Percentiles rank a stretch among this genome's conserved stretches.
Evolutionary conservation across 1,139 yeast species (phyloP).

Genomic region (Arxiozyma bovina): DNA sequence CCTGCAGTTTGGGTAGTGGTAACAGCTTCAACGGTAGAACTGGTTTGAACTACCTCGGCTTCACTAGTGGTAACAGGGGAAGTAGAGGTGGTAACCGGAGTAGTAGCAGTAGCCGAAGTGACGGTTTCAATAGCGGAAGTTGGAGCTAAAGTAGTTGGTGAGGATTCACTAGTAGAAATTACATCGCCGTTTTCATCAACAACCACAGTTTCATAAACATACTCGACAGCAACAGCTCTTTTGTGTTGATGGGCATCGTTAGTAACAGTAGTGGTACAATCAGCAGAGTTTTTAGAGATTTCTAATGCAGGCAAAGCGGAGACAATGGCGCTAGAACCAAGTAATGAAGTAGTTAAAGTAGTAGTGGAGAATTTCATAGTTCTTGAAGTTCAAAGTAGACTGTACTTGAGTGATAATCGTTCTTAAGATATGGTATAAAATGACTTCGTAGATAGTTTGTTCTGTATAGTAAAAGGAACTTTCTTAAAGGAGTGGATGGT

Average conservation of each 20-base stretch:
- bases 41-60: conserved; percentile 14
- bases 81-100: neutral
- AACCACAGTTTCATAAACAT: conserved; percentile 67
- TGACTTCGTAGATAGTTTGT: neutral
- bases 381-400: neutral
- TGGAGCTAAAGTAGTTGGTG: conserved; percentile 4
- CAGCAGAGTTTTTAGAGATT: conserved; percentile 4
- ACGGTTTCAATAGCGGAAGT: neutral
- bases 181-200: conserved; percentile 44
- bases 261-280: conserved; percentile 33
- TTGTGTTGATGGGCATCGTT: conserved; percentile 48
- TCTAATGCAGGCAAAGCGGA: conserved; percentile 15
- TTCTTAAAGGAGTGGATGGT: conserved; percentile 2
- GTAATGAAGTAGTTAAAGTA: conserved; percentile 20
- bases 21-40: conserved; percentile 22
- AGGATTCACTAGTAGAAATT: neutral
- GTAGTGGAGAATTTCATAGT: conserved; percentile 17
- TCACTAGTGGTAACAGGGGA: conserved; percentile 2
- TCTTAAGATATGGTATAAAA: neutral
- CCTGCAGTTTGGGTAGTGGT: conserved; percentile 21
- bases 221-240: conserved; percentile 73
- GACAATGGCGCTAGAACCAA: conserved; percentile 23
- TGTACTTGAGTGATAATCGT: neutral
- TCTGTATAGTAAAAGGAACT: neutral
- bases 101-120: neutral